phyloP scores from a whole-genome alignment of 139 green algal species.

The Chlamydomonas sphaeroides region DNA sequence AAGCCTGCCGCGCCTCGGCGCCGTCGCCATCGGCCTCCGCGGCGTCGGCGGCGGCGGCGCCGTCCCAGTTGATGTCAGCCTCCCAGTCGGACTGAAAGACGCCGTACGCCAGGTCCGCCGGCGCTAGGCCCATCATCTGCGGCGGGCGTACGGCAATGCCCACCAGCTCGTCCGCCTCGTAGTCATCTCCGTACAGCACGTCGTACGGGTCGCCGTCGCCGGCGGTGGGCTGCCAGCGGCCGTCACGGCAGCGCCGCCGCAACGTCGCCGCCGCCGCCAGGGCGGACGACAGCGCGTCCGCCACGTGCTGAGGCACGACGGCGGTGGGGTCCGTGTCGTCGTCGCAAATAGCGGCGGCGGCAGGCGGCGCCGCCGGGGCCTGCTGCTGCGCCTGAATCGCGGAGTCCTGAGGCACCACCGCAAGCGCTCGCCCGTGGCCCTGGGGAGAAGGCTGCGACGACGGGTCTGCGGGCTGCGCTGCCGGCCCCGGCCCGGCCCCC shows the following conservation, averaged over 20 bases:
- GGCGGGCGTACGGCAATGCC: neutral
- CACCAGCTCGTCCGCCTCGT: slow-evolving; percentile 18
- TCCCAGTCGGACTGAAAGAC: slow-evolving; percentile 25
- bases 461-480: neutral
- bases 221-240: neutral
- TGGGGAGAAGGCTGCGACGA: neutral
- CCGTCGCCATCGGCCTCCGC: too few species aligned
- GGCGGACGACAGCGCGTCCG: slow-evolving; percentile 9
- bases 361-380: neutral
- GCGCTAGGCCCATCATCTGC: slow-evolving; percentile 4
- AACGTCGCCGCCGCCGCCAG: slow-evolving; percentile 22
- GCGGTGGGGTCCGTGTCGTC: slow-evolving; percentile 22
- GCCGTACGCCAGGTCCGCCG: slow-evolving; percentile 11
- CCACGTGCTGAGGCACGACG: neutral
- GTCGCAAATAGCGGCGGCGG: neutral
- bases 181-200: too few species aligned
- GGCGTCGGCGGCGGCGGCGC: neutral
- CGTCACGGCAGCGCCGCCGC: neutral
- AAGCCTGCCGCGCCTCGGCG: too few species aligned
- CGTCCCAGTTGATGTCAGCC: slow-evolving; percentile 13
- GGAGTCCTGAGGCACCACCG: neutral
- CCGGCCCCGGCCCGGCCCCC: neutral
- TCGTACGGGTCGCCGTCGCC: slow-evolving; percentile 9
- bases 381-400: neutral
- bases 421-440: too few species aligned